These are phyloP conservation scores for Cercospora sp. DNA, from an alignment of 2,329 filamentous ascomycete species.

Conservation along the genomic window DNA sequence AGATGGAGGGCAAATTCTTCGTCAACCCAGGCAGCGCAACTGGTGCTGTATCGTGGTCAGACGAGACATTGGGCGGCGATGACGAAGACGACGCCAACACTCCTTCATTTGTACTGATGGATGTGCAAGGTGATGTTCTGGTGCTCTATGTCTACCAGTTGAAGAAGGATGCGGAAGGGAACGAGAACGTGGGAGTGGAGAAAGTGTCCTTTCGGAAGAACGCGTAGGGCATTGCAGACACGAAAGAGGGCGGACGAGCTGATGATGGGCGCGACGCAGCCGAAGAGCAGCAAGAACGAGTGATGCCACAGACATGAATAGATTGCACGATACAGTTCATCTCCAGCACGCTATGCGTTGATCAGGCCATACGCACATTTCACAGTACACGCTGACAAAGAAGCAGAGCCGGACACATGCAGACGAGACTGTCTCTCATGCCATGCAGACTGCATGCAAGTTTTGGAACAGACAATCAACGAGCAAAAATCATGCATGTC, in stretches of 20 bases:
- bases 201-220: slow-evolving; percentile 59
- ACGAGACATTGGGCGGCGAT: slow-evolving; percentile 37
- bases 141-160: slow-evolving; percentile 87
- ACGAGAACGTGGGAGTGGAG: slow-evolving; percentile 56
- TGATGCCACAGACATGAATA: neutral
- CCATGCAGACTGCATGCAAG: neutral
- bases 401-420: neutral
- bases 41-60: slow-evolving; percentile 62
- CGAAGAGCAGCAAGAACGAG: neutral
- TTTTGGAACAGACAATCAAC: neutral
- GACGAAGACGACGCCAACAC: slow-evolving; percentile 65
- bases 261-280: slow-evolving; percentile 14
- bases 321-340: neutral
- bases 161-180: slow-evolving; percentile 53
- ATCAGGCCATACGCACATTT: neutral
- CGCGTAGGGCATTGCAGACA: slow-evolving; percentile 19
- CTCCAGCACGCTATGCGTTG: neutral
- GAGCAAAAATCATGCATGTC: neutral
- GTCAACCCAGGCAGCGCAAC: slow-evolving; percentile 69
- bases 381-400: neutral
- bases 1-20: slow-evolving; percentile 71
- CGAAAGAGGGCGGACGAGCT: slow-evolving; percentile 19
- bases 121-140: slow-evolving; percentile 95
- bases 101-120: slow-evolving; percentile 96
- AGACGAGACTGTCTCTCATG: neutral